phyloP scores from a whole-genome alignment of 306 rosid species.

The Lathyrus sativus region DNA sequence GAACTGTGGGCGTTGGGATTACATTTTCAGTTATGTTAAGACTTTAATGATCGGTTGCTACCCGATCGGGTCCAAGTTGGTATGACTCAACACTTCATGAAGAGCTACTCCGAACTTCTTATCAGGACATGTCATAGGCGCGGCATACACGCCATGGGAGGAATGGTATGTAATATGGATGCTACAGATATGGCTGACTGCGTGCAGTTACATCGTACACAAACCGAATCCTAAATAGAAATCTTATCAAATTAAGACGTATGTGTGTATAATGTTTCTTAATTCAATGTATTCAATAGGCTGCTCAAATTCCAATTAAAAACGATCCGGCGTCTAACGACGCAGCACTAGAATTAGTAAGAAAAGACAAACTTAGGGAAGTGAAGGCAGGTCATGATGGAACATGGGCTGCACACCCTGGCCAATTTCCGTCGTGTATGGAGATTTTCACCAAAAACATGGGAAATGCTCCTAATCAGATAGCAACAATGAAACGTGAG shows the following conservation, averaged over 20 bases:
- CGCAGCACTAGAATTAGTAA: constrained; percentile 75
- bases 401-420: constrained; percentile 98
- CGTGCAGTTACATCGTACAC: background rate
- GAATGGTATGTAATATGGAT: constrained; percentile 61
- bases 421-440: constrained; percentile 70
- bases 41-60: constrained; percentile 87
- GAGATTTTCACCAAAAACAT: constrained; percentile 68
- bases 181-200: background rate
- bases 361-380: constrained; percentile 85
- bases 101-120: constrained; percentile 83
- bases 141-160: constrained; percentile 91
- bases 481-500: constrained; percentile 50
- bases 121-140: constrained; percentile 87
- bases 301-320: constrained; percentile 83
- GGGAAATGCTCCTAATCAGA: constrained; percentile 62
- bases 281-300: constrained; percentile 51
- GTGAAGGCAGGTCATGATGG: constrained; percentile 93
- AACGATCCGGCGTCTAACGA: constrained; percentile 80
- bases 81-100: constrained; percentile 93
- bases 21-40: constrained; percentile 92
- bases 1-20: constrained; percentile 98
- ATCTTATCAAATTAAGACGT: background rate
- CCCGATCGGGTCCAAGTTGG: constrained; percentile 87
- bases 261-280: background rate
- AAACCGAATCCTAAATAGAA: background rate